These are phyloP conservation scores for Suillus placidus DNA, from an alignment of 768 basidiomycete genomes.

Conservation along the genomic window DNA sequence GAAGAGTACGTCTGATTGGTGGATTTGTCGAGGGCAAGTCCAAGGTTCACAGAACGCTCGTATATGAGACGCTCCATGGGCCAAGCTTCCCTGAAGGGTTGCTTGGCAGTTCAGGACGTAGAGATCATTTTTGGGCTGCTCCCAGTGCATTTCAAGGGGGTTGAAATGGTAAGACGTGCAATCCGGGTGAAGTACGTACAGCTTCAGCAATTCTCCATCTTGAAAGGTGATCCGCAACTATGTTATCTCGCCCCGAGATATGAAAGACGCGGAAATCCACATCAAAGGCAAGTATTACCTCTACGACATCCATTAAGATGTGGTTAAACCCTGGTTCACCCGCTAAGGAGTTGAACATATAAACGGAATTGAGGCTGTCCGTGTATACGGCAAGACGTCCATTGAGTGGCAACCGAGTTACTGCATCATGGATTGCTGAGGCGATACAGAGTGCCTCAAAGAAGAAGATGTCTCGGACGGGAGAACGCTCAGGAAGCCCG, in stretches of 20 bases:
- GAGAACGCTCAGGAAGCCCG: too few relatives aligned
- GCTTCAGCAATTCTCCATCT: too few relatives aligned
- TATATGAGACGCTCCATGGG: not conserved
- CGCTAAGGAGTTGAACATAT: conserved; percentile 32
- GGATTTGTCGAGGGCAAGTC: conserved; percentile 30
- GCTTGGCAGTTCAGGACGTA: too few relatives aligned
- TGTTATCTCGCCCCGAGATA: conserved; percentile 24
- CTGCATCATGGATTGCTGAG: not conserved
- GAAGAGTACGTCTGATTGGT: conserved; percentile 33
- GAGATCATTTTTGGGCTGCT: conserved; percentile 13
- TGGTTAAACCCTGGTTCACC: too few relatives aligned
- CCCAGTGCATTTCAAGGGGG: conserved; percentile 31
- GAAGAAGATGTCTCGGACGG: conserved; percentile 16
- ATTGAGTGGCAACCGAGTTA: not conserved
- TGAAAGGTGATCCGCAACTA: conserved; percentile 31
- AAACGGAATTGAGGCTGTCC: conserved; percentile 36
- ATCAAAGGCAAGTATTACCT: not conserved
- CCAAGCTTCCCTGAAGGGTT: too few relatives aligned
- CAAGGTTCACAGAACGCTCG: conserved; percentile 31
- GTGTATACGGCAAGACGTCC: conserved; percentile 18
- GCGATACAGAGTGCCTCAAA: conserved; percentile 23
- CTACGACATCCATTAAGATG: too few relatives aligned
- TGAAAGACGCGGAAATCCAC: conserved; percentile 29
- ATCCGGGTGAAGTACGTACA: rapidly evolving
- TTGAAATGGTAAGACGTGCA: conserved; percentile 10